Base-by-base conservation (phyloP, 2,329 filamentous ascomycete species). In the Lachnellula arida region DNA sequence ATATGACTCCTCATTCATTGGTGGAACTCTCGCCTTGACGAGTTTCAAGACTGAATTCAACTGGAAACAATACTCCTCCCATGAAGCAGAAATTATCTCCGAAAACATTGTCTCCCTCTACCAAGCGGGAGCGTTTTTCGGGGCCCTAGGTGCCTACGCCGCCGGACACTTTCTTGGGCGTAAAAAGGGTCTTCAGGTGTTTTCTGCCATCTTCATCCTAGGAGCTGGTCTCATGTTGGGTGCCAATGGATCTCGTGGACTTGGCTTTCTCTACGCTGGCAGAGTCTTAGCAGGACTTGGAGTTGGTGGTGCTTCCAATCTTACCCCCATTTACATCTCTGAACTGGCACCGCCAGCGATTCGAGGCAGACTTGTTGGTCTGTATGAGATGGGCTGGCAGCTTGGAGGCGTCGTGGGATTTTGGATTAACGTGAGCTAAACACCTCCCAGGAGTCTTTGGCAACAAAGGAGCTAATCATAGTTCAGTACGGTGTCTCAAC, bases 81-180 rank as follows among this genome's bases (percentile, higher is more conserved):
- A 64, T 3, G 67, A 80, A 19, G 73, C 84, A 22, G 78, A 83
- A 22, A 71, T 87, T 4, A 74, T 87, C 48, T 85, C 84, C 65
- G 76, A 85, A 64, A 92, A 91, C 70, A 91, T 92, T 59, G 88
- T 91, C 49, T 90, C 86, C 22, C 81, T 87, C 49, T 91, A 89
- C 73, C 89, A 93, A 71, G 89, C 88, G 8, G 88, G 89, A 56
- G 88, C 88, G 56, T 92, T 93, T 74, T 92, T 93, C 64, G 89
- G 89, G 50, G 82, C 85, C 11, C 73, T 90, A 37, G 79, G 81
- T 56, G 86, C 84, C 53, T 91, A 87, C 63, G 78, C 75, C 8
- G 78, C 81, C 37, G 83, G 80, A 37, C 83, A 87, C 74, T 88
- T 80, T 68, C 74, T 86, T 57, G 88, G 88, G 22, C 81, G 88